Evolutionary conservation across 1,284 basidiomycete genomes (phyloP).

Genomic region (Neolentinus lepideus): DNA sequence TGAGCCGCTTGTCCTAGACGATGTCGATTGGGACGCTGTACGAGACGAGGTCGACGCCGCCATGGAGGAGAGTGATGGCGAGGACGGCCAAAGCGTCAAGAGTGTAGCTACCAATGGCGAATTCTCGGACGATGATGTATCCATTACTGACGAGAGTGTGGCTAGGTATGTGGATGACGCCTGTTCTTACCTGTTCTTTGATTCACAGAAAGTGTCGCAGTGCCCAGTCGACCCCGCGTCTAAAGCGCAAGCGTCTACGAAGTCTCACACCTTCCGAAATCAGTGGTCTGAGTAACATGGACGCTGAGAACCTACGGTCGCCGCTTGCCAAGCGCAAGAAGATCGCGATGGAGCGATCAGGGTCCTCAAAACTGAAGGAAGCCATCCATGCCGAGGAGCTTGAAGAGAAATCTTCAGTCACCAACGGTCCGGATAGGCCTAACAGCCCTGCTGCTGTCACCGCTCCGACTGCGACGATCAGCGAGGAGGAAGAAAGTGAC

Average conservation of each 20-base stretch:
- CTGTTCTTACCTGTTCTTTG: not conserved
- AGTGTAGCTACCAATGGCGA: slow-evolving; percentile 30
- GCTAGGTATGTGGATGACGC: slow-evolving; percentile 31
- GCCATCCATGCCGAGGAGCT: slow-evolving; percentile 55
- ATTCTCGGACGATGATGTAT: slow-evolving; percentile 35
- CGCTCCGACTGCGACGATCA: slow-evolving; percentile 21
- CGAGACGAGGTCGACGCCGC: slow-evolving; percentile 86
- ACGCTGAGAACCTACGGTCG: slow-evolving; percentile 42
- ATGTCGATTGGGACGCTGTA: slow-evolving; percentile 72
- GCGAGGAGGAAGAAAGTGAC: slow-evolving; percentile 33
- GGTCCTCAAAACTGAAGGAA: slow-evolving; percentile 60
- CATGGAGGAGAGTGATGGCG: slow-evolving; percentile 74
- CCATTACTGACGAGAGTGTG: slow-evolving; percentile 35
- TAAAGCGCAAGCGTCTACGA: slow-evolving; percentile 59
- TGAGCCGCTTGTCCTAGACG: slow-evolving; percentile 37
- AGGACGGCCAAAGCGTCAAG: slow-evolving; percentile 22
- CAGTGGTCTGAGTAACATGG: slow-evolving; percentile 26
- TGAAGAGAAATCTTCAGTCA: slow-evolving; percentile 13
- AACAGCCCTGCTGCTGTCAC: not conserved
- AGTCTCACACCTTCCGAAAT: slow-evolving; percentile 63
- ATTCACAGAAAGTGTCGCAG: slow-evolving; percentile 19
- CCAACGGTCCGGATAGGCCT: slow-evolving; percentile 9
- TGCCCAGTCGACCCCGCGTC: slow-evolving; percentile 35
- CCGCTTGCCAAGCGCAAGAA: slow-evolving; percentile 75
- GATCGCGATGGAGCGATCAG: slow-evolving; percentile 52